phyloP scores from a whole-genome alignment of 805 yeast genomes.

The Wickerhamomyces bovis region DNA sequence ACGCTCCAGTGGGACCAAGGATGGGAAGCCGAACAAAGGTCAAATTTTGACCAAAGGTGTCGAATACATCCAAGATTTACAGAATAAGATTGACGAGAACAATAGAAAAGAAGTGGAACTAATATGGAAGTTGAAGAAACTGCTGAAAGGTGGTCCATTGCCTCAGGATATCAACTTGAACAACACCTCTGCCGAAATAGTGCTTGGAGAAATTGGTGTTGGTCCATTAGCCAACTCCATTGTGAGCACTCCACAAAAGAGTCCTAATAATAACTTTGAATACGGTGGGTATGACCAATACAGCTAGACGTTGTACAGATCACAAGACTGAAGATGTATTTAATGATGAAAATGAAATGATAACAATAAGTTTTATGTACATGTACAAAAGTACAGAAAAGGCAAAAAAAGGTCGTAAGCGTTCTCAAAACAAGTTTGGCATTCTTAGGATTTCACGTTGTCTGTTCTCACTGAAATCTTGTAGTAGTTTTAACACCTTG shows the following conservation, averaged over 20 bases:
- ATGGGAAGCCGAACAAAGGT: slow-evolving; percentile 82
- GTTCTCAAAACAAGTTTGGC: slow-evolving; percentile 52
- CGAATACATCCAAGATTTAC: slow-evolving; percentile 61
- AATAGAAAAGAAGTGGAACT: slow-evolving; percentile 77
- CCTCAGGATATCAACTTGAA: slow-evolving; percentile 39
- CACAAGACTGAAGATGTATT: not conserved
- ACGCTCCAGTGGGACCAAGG: slow-evolving; percentile 64
- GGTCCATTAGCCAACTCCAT: slow-evolving; percentile 59
- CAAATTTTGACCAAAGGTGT: slow-evolving; percentile 72
- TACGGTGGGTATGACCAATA: slow-evolving; percentile 35
- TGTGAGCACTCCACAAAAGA: slow-evolving; percentile 18
- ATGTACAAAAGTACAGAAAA: not conserved
- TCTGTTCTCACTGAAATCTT: slow-evolving; percentile 67
- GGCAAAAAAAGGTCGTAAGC: not conserved
- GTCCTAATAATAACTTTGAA: slow-evolving; percentile 29
- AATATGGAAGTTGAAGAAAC: slow-evolving; percentile 49
- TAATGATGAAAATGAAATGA: not conserved
- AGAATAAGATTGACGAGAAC: slow-evolving; percentile 68
- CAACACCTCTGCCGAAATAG: slow-evolving; percentile 75
- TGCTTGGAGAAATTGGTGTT: slow-evolving; percentile 73
- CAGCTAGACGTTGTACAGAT: slow-evolving; percentile 17
- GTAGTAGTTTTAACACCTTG: slow-evolving; percentile 55
- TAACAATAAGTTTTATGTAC: not conserved
- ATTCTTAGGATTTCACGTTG: slow-evolving; percentile 73
- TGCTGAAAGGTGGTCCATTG: slow-evolving; percentile 37